phyloP scores from a whole-genome alignment of 805 yeast genomes.

The Lipomyces starkeyi region DNA sequence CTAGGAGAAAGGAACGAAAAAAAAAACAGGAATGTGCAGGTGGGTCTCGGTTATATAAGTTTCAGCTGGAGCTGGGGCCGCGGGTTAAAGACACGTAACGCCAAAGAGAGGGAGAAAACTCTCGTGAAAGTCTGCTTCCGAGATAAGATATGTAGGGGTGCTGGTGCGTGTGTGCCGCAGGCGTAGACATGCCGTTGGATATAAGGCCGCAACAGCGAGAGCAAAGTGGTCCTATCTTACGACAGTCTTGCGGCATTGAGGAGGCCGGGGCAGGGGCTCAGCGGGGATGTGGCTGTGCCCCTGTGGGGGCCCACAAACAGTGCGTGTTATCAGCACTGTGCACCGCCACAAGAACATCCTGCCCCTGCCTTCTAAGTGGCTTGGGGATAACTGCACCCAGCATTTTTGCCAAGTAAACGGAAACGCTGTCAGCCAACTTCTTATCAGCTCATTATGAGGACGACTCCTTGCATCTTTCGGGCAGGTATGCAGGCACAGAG shows the following conservation, averaged over 20 bases:
- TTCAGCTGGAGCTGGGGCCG: not conserved
- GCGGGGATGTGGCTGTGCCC: not conserved
- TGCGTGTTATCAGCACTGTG: too few species aligned
- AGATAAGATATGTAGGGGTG: not conserved
- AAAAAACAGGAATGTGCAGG: slow-evolving; percentile 1
- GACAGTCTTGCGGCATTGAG: not conserved
- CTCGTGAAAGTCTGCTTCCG: not conserved
- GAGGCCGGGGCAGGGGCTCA: not conserved
- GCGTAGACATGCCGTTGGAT: not conserved
- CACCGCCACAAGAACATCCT: too few species aligned
- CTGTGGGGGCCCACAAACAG: not conserved
- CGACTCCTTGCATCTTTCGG: too few species aligned
- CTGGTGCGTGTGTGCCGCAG: not conserved
- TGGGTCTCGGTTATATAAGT: not conserved
- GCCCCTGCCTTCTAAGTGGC: too few species aligned
- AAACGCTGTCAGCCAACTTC: too few species aligned
- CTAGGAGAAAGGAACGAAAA: not conserved
- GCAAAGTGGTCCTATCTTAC: too few species aligned
- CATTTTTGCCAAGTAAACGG: too few species aligned
- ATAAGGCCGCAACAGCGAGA: not conserved
- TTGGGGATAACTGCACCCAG: too few species aligned
- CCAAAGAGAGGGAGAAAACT: not conserved
- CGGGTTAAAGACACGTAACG: not conserved
- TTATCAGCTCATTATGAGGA: too few species aligned
- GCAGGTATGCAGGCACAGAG: too few species aligned